These are phyloP conservation scores for Boletus pseudopeckii DNA, from an alignment of 768 basidiomycete genomes.

Conservation along the genomic window DNA sequence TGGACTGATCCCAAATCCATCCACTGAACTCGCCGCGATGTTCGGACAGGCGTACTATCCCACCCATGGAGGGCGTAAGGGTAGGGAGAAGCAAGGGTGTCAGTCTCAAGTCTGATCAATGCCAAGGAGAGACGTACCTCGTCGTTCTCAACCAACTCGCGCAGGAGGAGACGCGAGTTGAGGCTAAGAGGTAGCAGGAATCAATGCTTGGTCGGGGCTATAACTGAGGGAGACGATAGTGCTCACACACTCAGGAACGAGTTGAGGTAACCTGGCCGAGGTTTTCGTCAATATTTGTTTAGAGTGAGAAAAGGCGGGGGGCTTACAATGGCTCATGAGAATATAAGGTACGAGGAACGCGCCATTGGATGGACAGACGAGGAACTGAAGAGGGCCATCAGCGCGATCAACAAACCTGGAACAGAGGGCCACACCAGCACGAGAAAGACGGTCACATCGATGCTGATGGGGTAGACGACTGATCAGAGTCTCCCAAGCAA, in stretches of 20 bases:
- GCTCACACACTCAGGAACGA: slow-evolving; percentile 38
- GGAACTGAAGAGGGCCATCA: slow-evolving; percentile 24
- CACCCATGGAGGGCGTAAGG: not conserved
- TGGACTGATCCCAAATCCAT: slow-evolving; percentile 16
- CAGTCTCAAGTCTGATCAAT: not conserved
- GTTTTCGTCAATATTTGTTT: not conserved
- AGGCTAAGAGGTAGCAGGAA: slow-evolving; percentile 9
- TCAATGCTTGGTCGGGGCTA: not conserved
- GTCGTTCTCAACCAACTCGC: slow-evolving; percentile 27
- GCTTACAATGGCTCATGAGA: slow-evolving; percentile 37
- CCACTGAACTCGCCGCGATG: slow-evolving; percentile 21
- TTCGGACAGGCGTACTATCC: slow-evolving; percentile 24
- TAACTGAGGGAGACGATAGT: too few species aligned
- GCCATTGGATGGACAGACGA: slow-evolving; percentile 35
- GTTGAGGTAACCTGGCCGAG: slow-evolving; percentile 33
- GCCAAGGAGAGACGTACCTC: slow-evolving; percentile 11
- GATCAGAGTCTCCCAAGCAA: not conserved
- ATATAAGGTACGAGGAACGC: slow-evolving; percentile 37
- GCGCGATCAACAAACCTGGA: not conserved
- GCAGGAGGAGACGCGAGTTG: slow-evolving; percentile 28
- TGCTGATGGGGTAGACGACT: slow-evolving; percentile 10
- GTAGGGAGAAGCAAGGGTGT: not conserved
- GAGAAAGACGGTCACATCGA: slow-evolving; percentile 29
- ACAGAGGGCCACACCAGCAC: slow-evolving; percentile 16
- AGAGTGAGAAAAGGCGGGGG: not conserved